These are phyloP conservation scores for Puya raimondii DNA, from an alignment of 176 grass and related monocot genomes.

Conservation along the genomic window DNA sequence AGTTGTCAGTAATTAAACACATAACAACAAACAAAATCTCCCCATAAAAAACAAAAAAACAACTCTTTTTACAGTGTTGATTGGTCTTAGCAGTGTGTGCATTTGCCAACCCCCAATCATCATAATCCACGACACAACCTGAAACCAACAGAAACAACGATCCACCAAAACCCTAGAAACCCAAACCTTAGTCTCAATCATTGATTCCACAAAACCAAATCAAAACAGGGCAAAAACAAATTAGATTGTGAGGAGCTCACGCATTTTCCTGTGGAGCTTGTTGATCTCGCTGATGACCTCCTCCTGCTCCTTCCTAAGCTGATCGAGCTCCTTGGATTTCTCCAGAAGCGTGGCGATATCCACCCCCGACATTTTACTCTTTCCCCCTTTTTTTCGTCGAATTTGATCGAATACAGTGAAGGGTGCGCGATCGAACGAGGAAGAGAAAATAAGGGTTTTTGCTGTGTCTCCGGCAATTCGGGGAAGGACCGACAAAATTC, in stretches of 20 bases:
- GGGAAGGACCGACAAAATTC: too few relatives aligned
- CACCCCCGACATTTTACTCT: constrained; percentile 15
- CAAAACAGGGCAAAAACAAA: not conserved
- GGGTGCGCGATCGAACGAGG: too few relatives aligned
- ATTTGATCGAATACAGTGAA: too few relatives aligned
- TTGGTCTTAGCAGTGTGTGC: not conserved
- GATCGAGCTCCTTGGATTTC: constrained; percentile 71
- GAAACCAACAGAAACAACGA: not conserved
- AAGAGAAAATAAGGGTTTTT: too few relatives aligned
- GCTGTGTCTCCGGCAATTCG: too few relatives aligned
- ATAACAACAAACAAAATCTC: not conserved
- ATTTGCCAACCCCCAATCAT: not conserved
- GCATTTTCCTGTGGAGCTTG: constrained; percentile 71
- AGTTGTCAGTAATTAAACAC: not conserved
- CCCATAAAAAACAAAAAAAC: not conserved
- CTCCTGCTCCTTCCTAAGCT: constrained; percentile 55
- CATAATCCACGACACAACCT: too few relatives aligned
- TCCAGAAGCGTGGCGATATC: constrained; percentile 38
- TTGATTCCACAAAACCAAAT: not conserved
- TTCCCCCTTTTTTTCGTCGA: constrained; percentile 24
- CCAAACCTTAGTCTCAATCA: not conserved
- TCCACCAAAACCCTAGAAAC: not conserved
- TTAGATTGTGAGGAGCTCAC: constrained; percentile 18
- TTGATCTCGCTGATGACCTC: constrained; percentile 45
- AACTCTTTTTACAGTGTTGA: not conserved